Percentiles rank a stretch among this genome's conserved stretches.
These are phyloP conservation scores for Melampsora americana DNA, from an alignment of 1,284 basidiomycete genomes.

Conservation along the genomic window DNA sequence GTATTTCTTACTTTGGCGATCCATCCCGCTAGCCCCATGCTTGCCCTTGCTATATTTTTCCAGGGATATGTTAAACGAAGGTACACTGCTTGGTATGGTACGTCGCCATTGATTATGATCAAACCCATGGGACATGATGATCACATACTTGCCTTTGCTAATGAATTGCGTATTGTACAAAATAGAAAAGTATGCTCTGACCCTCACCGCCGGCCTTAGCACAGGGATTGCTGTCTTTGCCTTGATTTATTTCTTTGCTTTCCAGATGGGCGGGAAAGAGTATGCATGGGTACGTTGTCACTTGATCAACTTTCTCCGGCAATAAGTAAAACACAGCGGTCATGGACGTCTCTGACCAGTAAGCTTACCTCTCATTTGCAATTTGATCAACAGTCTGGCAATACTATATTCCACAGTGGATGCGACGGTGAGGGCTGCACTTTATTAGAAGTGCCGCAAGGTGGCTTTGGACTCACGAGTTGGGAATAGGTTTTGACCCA, in stretches of 20 bases:
- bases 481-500: background rate
- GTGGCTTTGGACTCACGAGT: background rate
- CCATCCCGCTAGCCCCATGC: conserved; percentile 12
- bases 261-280: conserved; percentile 30
- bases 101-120: background rate
- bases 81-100: conserved; percentile 43
- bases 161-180: background rate
- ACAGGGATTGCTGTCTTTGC: conserved; percentile 38
- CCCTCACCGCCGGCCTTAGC: conserved; percentile 33
- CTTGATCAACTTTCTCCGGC: background rate
- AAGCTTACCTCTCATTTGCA: background rate
- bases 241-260: conserved; percentile 40
- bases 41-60: conserved; percentile 33
- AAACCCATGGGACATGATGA: too few relatives aligned
- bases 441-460: conserved; percentile 14
- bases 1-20: background rate
- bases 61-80: conserved; percentile 36
- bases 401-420: conserved; percentile 5
- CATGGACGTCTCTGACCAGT: too few relatives aligned
- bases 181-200: conserved; percentile 43
- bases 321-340: too few relatives aligned
- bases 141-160: too few relatives aligned
- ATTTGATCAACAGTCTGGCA: conserved; percentile 7
- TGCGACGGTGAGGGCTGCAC: conserved; percentile 23
- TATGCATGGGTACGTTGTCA: conserved; percentile 28